Evolutionary conservation across 495 filamentous ascomycete genomes (phyloP), one percentile per base, ranked within the genome.

Genomic region (Aspergillus funiculosus): DNA sequence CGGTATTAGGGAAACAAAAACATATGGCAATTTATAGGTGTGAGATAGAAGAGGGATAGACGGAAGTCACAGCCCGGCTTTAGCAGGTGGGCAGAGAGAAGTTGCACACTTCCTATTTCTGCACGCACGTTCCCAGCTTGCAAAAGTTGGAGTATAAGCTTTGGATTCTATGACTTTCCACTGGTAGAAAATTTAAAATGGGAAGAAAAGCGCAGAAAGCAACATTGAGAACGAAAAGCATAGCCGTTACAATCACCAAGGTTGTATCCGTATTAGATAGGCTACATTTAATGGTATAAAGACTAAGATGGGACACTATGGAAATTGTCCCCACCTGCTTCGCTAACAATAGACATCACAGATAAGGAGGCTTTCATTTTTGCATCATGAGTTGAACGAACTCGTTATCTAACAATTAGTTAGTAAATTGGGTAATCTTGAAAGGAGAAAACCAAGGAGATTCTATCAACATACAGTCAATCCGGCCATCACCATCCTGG

Each of bases 321-420:
- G 28, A 44, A 48, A 43, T 43, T 49, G 48, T 51, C 41, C 44
- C 45, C 50, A 53, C 46, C 40, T 40, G 32, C 42, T 60, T 66
- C 61, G 50, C 60, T 65, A 67, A 61, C 58, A 54, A 52, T 49
- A 53, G 48, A 58, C 45, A 51, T 52, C 36, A 53, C 55, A 60
- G 40, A 52, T 42, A 41, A 57, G 49, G 52, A 52, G 29, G 40
- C 50, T 43, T 66, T 78, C 87, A 97, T 77, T 98, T 98, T 82
- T 98, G 92, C 91, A 98, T 96, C 92, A 98, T 98, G 63, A 98
- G 83, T 76, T 98, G 92, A 57, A 98, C 92, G 66, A 98, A 98
- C 75, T 98, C 92, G 77, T 98, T 97, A 74, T 98, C 92, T 98
- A 63, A 18, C n/a, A 17, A 41, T 20, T 39, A 11, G 29, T 56